phyloP scores from a whole-genome alignment of 2,329 filamentous ascomycete genomes.

The Leptosphaerulina australis region DNA sequence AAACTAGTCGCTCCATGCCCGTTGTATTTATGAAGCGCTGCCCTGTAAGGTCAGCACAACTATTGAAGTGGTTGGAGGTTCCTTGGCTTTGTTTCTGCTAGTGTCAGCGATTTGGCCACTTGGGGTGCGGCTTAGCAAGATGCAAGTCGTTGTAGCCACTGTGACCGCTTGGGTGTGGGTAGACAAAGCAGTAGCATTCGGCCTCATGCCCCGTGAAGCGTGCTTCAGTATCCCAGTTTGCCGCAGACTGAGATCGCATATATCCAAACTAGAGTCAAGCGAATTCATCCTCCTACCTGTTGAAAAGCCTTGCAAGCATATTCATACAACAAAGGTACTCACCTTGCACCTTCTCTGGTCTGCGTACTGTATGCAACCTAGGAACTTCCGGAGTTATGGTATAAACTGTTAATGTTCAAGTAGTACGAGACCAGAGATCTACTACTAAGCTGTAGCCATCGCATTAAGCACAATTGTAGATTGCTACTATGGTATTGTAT shows the following conservation, averaged over 20 bases:
- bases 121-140: neutral
- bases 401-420: neutral
- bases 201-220: neutral
- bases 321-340: neutral
- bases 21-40: neutral
- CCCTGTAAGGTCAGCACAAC: neutral
- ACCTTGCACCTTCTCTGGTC: too few relatives aligned
- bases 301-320: neutral
- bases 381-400: neutral
- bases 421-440: neutral
- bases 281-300: too few relatives aligned
- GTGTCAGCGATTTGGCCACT: neutral
- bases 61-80: neutral
- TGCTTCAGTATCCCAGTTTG: slow-evolving; percentile 1
- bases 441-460: neutral
- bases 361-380: too few relatives aligned
- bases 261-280: neutral
- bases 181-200: neutral
- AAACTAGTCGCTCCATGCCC: neutral
- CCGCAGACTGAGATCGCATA: neutral
- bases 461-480: neutral
- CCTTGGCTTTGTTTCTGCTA: neutral
- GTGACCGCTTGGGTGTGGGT: neutral
- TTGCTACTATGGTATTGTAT: neutral
- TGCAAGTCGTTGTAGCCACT: neutral